phyloP scores from a whole-genome alignment of 1,139 yeast species.

The Entelexis sorbosivorans region DNA sequence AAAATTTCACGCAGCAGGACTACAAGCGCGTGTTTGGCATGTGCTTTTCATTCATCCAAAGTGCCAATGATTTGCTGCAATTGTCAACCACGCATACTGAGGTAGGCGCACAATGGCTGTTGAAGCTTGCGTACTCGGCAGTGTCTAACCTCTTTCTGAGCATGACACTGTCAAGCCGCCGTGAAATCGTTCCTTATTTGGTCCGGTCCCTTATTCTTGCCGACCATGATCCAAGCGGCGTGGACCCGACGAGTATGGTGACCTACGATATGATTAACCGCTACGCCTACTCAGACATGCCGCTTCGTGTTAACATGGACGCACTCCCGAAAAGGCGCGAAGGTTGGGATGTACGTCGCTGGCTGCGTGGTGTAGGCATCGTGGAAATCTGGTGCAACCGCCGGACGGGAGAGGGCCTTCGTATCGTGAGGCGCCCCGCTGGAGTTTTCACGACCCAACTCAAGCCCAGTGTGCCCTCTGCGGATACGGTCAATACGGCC shows the following conservation, averaged over 20 bases:
- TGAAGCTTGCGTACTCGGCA: conserved; percentile 55
- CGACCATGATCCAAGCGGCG: conserved; percentile 32
- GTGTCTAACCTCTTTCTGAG: conserved; percentile 66
- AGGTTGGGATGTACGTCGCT: conserved; percentile 31
- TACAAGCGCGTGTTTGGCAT: conserved; percentile 72
- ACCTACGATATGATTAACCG: conserved; percentile 57
- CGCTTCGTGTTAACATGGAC: conserved; percentile 37
- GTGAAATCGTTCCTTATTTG: conserved; percentile 50
- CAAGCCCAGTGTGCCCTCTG: conserved; percentile 18
- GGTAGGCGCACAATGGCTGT: conserved; percentile 46
- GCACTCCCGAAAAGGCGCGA: conserved; percentile 11
- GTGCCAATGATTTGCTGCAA: conserved; percentile 43
- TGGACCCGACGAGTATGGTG: conserved; percentile 50
- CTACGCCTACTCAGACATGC: conserved; percentile 57
- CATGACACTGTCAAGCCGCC: conserved; percentile 48
- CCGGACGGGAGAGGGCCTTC: conserved; percentile 43
- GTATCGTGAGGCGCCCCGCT: conserved; percentile 55
- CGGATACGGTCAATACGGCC: not conserved
- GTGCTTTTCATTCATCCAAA: conserved; percentile 68
- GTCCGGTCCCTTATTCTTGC: conserved; percentile 46
- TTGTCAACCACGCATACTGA: conserved; percentile 9
- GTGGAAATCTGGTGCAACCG: conserved; percentile 47
- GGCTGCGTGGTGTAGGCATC: conserved; percentile 56
- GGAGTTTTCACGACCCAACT: conserved; percentile 46
- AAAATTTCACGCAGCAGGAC: conserved; percentile 67